These are phyloP conservation scores for Trichoderma semiorbis DNA, from an alignment of 2,329 filamentous ascomycete species.

Conservation along the genomic window DNA sequence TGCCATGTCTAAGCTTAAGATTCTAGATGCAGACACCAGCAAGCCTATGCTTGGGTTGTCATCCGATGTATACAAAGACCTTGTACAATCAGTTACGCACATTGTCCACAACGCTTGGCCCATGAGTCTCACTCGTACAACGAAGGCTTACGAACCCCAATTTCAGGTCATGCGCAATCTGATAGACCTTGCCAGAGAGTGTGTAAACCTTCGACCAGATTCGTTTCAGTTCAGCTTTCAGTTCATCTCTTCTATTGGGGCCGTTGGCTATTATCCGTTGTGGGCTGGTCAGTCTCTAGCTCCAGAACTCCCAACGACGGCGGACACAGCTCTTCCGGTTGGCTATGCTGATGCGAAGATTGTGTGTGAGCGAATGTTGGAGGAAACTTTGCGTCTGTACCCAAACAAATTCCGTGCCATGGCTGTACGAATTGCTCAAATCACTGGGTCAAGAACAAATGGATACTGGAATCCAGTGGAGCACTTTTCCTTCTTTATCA, in stretches of 20 bases:
- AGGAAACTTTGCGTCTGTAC: slow-evolving; percentile 44
- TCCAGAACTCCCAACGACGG: slow-evolving; percentile 40
- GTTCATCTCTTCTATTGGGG: slow-evolving; percentile 42
- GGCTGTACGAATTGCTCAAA: slow-evolving; percentile 48
- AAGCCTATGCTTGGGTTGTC: slow-evolving; percentile 41
- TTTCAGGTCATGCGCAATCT: slow-evolving; percentile 45
- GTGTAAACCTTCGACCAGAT: slow-evolving; percentile 21
- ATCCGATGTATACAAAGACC: slow-evolving; percentile 33
- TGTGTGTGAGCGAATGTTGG: slow-evolving; percentile 48
- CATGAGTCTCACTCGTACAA: slow-evolving; percentile 35
- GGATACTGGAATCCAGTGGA: slow-evolving; percentile 55
- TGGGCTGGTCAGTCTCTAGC: slow-evolving; percentile 30
- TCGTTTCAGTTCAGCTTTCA: slow-evolving; percentile 35
- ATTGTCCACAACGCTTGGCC: slow-evolving; percentile 52
- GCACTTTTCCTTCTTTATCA: slow-evolving; percentile 48
- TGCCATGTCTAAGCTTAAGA: not conserved
- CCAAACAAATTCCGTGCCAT: slow-evolving; percentile 42
- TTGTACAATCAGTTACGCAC: slow-evolving; percentile 43
- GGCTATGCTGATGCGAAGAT: slow-evolving; percentile 54
- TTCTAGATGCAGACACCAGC: not conserved
- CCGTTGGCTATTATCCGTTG: slow-evolving; percentile 33
- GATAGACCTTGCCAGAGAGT: slow-evolving; percentile 41
- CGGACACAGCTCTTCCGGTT: slow-evolving; percentile 40
- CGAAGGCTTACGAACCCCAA: slow-evolving; percentile 42
- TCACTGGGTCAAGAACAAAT: slow-evolving; percentile 46